These are phyloP conservation scores for Xylariaceae sp. DNA, from an alignment of 2,329 filamentous ascomycete species.

Conservation along the genomic window DNA sequence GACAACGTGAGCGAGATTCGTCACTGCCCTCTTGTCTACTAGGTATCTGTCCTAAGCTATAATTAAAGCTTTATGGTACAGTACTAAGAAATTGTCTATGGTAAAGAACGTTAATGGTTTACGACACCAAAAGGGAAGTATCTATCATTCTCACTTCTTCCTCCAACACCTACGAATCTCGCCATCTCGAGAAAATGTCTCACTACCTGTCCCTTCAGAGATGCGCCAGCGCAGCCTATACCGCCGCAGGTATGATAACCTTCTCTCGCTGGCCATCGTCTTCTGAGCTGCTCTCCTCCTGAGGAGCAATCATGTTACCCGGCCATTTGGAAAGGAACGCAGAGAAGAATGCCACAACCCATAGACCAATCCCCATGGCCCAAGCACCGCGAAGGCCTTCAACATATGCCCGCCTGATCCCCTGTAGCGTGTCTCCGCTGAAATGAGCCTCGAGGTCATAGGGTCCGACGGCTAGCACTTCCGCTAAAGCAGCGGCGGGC, in stretches of 20 bases:
- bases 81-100: too few relatives aligned
- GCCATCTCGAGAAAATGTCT: too few relatives aligned
- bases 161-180: too few relatives aligned
- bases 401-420: conserved; percentile 19
- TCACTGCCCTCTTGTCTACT: too few relatives aligned
- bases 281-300: background rate
- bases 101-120: too few relatives aligned
- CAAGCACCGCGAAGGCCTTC: conserved; percentile 20
- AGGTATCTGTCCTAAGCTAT: too few relatives aligned
- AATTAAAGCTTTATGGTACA: too few relatives aligned
- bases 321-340: conserved; percentile 27
- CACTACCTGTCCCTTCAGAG: too few relatives aligned
- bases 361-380: conserved; percentile 19
- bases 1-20: too few relatives aligned
- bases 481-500: background rate
- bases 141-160: too few relatives aligned
- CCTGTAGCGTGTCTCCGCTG: conserved; percentile 16
- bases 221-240: too few relatives aligned
- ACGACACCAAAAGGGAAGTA: too few relatives aligned
- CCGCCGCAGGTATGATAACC: background rate
- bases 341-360: conserved; percentile 19
- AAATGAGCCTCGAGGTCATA: conserved; percentile 13
- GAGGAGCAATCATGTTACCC: conserved; percentile 3
- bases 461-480: conserved; percentile 18
- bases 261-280: background rate